Percentiles rank a stretch among this genome's conserved stretches.
phyloP scores from a whole-genome alignment of 1,139 yeast species.

The Geotrichum carabidarum region DNA sequence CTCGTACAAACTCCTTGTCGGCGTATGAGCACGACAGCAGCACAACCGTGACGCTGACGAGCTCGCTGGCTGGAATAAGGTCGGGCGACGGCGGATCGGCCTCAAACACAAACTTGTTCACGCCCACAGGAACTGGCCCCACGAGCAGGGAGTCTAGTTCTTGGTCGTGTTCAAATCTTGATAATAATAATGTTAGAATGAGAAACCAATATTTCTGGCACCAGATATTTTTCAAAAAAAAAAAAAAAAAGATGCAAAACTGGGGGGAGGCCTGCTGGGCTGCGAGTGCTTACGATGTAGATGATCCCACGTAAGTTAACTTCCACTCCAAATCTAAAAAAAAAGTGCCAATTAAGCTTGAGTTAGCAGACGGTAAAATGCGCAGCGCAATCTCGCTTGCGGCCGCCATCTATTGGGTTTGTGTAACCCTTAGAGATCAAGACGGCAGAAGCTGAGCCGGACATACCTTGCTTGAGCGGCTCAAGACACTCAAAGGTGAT shows the following conservation, averaged over 20 bases:
- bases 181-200: neutral
- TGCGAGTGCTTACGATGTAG: conserved; percentile 50
- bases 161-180: conserved; percentile 85
- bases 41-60: conserved; percentile 92
- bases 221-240: neutral
- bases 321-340: conserved; percentile 70
- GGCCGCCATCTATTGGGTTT: neutral
- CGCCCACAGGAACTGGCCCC: conserved; percentile 97
- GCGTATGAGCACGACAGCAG: conserved; percentile 87
- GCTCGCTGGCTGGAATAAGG: conserved; percentile 88
- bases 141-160: conserved; percentile 91
- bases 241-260: neutral
- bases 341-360: neutral
- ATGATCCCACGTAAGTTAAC: conserved; percentile 91
- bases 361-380: neutral
- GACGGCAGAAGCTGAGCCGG: conserved; percentile 15
- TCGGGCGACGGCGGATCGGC: conserved; percentile 98
- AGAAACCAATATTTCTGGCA: neutral
- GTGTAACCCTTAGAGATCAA: neutral
- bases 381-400: too few species aligned
- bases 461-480: conserved; percentile 62
- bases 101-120: conserved; percentile 83
- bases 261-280: too few species aligned
- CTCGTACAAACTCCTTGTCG: conserved; percentile 91
- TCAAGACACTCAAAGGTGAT: conserved; percentile 96